Base-by-base conservation (phyloP, 2,329 filamentous ascomycete species). In the Drechslerella dactyloides region DNA sequence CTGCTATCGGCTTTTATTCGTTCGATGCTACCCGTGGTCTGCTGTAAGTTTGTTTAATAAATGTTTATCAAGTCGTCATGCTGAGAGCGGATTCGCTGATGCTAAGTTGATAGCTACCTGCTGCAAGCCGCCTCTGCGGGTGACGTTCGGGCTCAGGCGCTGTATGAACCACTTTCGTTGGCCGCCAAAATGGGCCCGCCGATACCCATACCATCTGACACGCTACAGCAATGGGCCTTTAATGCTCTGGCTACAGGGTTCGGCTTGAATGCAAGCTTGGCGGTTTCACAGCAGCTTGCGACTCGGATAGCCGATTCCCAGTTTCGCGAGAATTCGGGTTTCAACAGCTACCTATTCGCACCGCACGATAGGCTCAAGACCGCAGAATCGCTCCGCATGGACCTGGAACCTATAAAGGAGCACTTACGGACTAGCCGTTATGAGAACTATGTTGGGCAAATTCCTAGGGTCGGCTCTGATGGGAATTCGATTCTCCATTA, bases 211-310 rank as follows among this genome's bases (percentile, higher is more conserved):
- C 65, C 65, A 2, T 51, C 65, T 1, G 66, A 70, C 50, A 70
- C 66, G 3, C 42, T 59, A 1, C 66, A 70, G n/a, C 66, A 70
- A 21, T 70, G 66, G 66, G 37, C 35, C 15, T 70, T 64, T 17
- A 59, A 70, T 46, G 66, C 66, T 23, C 35, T 64, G 5, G 59
- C 66, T 27, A 70, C 66, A 21, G 66, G 66, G 0, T 70, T 70
- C 35, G 60, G 59, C 0, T 27, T 70, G 4, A 42, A 23, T 11
- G 8, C 48, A 2, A n/a, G 40, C 6, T 37, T 27, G 11, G 19
- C 19, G 17, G 15, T 40, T 3, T 51, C 59, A 23, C 44, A 37
- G 19, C 51, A 19, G 1, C 44, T 23, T 2, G 48, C 59, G 1
- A 24, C 48, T 11, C 24, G 40, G 21, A 33, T 70, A 2, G 66